These are phyloP conservation scores for Acacia confusa DNA, from an alignment of 306 rosid genomes.

Conservation along the genomic window DNA sequence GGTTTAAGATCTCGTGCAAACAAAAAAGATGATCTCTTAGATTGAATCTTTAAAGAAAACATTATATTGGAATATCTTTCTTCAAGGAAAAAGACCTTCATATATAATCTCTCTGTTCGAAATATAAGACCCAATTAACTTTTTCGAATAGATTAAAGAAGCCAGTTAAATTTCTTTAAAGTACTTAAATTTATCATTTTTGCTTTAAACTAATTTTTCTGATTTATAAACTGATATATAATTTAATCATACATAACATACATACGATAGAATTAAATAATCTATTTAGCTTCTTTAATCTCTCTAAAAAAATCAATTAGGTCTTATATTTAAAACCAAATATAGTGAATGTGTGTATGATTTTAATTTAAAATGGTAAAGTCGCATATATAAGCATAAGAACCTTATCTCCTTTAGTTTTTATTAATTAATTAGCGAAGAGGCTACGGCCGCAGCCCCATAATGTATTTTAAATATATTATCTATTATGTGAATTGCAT, in stretches of 20 bases:
- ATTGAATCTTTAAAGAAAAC: background rate
- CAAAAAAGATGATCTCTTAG: background rate
- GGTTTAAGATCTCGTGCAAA: background rate
- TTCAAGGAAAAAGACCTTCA: background rate
- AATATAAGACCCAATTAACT: too few relatives aligned
- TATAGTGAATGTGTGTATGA: background rate
- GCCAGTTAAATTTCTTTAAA: too few relatives aligned
- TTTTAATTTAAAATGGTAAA: background rate
- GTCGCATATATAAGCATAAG: conserved; percentile 4
- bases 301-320: too few relatives aligned
- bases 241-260: too few relatives aligned
- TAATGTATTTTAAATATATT: background rate
- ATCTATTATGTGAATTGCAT: background rate
- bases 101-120: too few relatives aligned
- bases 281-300: too few relatives aligned
- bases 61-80: background rate
- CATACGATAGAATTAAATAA: too few relatives aligned
- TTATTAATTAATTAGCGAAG: background rate
- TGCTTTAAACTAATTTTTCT: too few relatives aligned
- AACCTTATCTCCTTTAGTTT: background rate
- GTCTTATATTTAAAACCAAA: too few relatives aligned
- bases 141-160: too few relatives aligned
- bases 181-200: too few relatives aligned
- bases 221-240: too few relatives aligned
- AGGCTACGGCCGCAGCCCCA: background rate